phyloP scores from a whole-genome alignment of 768 basidiomycete species.

The Sarcodon aspratus region DNA sequence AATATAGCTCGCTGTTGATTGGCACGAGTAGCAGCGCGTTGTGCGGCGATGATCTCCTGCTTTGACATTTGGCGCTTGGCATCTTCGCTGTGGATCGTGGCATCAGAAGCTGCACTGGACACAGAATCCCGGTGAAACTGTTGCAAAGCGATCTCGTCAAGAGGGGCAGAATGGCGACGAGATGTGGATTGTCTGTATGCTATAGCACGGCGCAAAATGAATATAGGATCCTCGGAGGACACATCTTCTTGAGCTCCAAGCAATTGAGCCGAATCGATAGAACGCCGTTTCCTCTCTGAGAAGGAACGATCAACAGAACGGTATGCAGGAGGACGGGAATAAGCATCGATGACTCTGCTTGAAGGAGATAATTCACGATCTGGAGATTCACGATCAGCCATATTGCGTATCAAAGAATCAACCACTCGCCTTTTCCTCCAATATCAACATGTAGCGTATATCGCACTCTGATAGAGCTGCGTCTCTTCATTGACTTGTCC shows the following conservation, averaged over 20 bases:
- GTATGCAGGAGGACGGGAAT: slow-evolving; percentile 61
- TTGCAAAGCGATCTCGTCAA: slow-evolving; percentile 77
- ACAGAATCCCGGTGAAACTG: slow-evolving; percentile 59
- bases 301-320: slow-evolving; percentile 49
- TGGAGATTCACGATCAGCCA: slow-evolving; percentile 17
- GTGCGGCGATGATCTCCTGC: slow-evolving; percentile 90
- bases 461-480: slow-evolving; percentile 67
- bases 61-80: slow-evolving; percentile 21
- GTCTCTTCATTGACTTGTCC: slow-evolving; percentile 76
- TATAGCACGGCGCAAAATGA: slow-evolving; percentile 77
- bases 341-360: slow-evolving; percentile 79
- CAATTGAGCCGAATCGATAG: slow-evolving; percentile 68
- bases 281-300: slow-evolving; percentile 67
- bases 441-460: slow-evolving; percentile 62
- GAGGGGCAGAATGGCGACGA: slow-evolving; percentile 62
- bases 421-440: slow-evolving; percentile 51
- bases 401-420: not conserved
- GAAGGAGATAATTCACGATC: slow-evolving; percentile 75
- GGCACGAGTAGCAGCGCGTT: slow-evolving; percentile 76
- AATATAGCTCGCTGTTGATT: slow-evolving; percentile 72
- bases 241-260: slow-evolving; percentile 69
- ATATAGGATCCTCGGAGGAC: slow-evolving; percentile 73
- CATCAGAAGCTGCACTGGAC: slow-evolving; percentile 42
- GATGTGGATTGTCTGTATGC: slow-evolving; percentile 63
- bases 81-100: slow-evolving; percentile 19